These are phyloP conservation scores for Malus fusca DNA, from an alignment of 306 rosid species.

Conservation along the genomic window DNA sequence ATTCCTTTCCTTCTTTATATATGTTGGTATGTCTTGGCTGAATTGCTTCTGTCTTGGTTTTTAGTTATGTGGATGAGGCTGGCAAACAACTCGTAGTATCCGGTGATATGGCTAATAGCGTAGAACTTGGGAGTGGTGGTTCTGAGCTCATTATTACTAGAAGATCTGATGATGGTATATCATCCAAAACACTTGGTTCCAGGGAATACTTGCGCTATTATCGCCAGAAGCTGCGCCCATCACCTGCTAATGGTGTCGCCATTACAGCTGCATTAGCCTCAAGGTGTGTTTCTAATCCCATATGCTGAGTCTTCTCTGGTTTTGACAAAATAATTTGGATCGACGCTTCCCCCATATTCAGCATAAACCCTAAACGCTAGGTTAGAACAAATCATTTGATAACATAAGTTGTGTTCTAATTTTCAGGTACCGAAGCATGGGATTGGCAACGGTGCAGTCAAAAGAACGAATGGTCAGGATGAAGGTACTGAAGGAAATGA, in stretches of 20 bases:
- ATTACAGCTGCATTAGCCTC: constrained; percentile 75
- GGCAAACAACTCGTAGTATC: constrained; percentile 71
- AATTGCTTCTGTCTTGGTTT: constrained; percentile 6
- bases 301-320: background rate
- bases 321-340: background rate
- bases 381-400: background rate
- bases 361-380: background rate
- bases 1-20: background rate
- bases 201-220: constrained; percentile 90
- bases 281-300: constrained; percentile 42
- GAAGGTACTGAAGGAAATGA: constrained; percentile 88
- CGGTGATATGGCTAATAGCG: constrained; percentile 37
- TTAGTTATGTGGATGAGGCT: constrained; percentile 65
- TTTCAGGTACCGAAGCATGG: constrained; percentile 93
- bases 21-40: background rate
- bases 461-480: constrained; percentile 67
- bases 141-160: constrained; percentile 70
- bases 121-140: constrained; percentile 70
- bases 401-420: background rate
- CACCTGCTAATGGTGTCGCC: constrained; percentile 38
- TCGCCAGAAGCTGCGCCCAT: constrained; percentile 89
- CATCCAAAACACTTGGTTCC: constrained; percentile 73
- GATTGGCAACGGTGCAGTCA: constrained; percentile 77
- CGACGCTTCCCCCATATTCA: background rate
- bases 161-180: constrained; percentile 37